Base-by-base conservation (phyloP, 2,329 filamentous ascomycete genomes). In the Lachnellula arida region DNA sequence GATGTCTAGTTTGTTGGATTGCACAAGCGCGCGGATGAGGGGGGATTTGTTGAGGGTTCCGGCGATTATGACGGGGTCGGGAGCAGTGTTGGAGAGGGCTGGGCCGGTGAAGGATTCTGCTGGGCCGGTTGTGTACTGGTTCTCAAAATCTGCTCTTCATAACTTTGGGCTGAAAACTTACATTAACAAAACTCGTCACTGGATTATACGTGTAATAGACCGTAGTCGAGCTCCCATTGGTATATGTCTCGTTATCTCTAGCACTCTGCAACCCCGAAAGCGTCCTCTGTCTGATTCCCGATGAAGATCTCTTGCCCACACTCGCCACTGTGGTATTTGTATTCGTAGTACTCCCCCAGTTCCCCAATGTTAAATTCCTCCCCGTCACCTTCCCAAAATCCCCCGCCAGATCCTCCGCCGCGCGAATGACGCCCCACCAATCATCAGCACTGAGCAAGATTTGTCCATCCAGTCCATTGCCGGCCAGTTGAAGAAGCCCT, bases 361-460 rank as follows among this genome's bases (percentile, higher is more conserved):
- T 63, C 1, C 60, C 65, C 46, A 70, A 72, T 1, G 82, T 81
- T 55, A 85, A 80, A 68, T 87, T 87, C 25, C 72, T 77, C 8
- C 85, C 85, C 0, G 85, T 88, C 4, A 89, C 85, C n/a, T 83
- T 80, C 15, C 85, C 85, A 71, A 90, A 87, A 68, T 90, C 87
- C 4, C 75, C 66, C 0, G 85, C 84, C 9, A 90, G 76, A 68
- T 90, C 86, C 40, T 83, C 76, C 0, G 84, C 86, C 5, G 84
- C 85, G 25, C 86, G 79, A 53, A 88, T 76, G 1, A 89, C 86
- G 55, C 85, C 86, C 72, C 82, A 85, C 75, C 81, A 87, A 57
- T 89, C 86, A 54, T 80, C 73, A 19, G 70, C 64, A 9, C 81
- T 80, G n/a, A 84, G 74, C 2, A 80, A 72, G 50, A 86, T 81